Conservation (phyloP, 805 yeast species). For the Kuraishia capsulata region DNA sequence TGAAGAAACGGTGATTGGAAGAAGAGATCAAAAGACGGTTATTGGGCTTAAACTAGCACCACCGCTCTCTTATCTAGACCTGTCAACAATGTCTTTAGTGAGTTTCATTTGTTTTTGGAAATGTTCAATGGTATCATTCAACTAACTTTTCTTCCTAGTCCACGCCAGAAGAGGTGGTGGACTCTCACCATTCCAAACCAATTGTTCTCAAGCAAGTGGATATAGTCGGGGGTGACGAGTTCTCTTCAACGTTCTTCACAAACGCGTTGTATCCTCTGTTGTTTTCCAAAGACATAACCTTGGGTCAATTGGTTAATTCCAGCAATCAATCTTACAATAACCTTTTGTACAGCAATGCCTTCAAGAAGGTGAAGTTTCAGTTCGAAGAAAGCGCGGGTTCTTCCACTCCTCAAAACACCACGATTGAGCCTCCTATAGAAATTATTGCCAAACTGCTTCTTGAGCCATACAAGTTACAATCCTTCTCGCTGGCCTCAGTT, state of each 20-base stretch:
- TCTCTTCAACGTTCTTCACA: constrained; percentile 32
- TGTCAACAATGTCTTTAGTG: too few species aligned
- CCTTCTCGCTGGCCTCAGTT: constrained; percentile 23
- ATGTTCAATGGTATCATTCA: too few species aligned
- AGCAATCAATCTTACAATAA: constrained; percentile 12
- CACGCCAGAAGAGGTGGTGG: background rate
- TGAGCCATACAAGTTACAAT: constrained; percentile 19
- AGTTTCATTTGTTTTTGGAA: too few species aligned
- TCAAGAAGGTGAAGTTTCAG: constrained; percentile 13
- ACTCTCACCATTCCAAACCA: constrained; percentile 9
- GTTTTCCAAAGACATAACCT: constrained; percentile 25
- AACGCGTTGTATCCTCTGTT: constrained; percentile 37
- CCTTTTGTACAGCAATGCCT: constrained; percentile 18
- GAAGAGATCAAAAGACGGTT: too few species aligned
- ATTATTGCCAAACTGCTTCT: constrained; percentile 23
- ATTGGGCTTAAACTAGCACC: too few species aligned
- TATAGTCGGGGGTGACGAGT: constrained; percentile 19
- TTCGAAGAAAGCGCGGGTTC: constrained; percentile 10
- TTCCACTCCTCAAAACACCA: background rate
- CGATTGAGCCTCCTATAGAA: constrained; percentile 17
- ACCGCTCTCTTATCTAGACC: too few species aligned
- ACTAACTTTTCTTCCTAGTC: background rate
- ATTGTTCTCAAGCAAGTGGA: constrained; percentile 19
- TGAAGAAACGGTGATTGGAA: too few species aligned
- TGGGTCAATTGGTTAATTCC: constrained; percentile 27